Evolutionary conservation across 2,329 filamentous ascomycete species (phyloP), one percentile per base, ranked within the genome.

Genomic region (Pyrenochaeta sp.): DNA sequence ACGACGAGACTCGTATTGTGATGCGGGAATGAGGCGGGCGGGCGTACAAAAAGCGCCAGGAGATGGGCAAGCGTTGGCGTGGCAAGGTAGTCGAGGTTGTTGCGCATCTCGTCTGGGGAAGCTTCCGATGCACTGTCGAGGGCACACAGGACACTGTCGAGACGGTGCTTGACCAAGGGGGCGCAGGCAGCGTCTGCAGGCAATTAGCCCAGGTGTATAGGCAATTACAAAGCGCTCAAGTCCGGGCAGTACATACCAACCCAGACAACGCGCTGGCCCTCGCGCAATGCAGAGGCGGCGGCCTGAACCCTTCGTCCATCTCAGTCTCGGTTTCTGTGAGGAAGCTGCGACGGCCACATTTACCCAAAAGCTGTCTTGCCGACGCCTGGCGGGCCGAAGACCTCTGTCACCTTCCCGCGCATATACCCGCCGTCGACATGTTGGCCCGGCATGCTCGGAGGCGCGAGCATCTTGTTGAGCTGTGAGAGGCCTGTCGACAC

Each of bases 341-440:
- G 37, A 44, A 45, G 41, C 53, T 53, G 30, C 13, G 26, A 46
- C 39, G 37, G 50, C 41, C 41, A 45, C 34, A 73, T 83, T 73
- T 77, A 93, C 88, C 86, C 88, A 58, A 96, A 76, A 9, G 87
- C 80, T 3, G 90, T 96, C 77, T 96, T 96, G 20, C 92, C 93
- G 18, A 83, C 83, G 2, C 91, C 92, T 7, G 90, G 87, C 8
- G 92, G 90, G 0, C 93, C 93, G 81, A 89, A 96, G 35, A 96
- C 75, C 71, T 97, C 93, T 3, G 88, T 89, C 28, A 96, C 79
- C 67, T 90, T 88, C 10, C 91, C 90, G 43, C 85, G 83, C 48
- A 81, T 81, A 34, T 96, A 77, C 3, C 90, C 91, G 40, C 61
- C 60, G 27, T 52, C 32, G 22, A 53, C 44, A 39, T 49, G 29